Conservation (phyloP, 2,329 filamentous ascomycete species). For the Ceratocystis variospora region DNA sequence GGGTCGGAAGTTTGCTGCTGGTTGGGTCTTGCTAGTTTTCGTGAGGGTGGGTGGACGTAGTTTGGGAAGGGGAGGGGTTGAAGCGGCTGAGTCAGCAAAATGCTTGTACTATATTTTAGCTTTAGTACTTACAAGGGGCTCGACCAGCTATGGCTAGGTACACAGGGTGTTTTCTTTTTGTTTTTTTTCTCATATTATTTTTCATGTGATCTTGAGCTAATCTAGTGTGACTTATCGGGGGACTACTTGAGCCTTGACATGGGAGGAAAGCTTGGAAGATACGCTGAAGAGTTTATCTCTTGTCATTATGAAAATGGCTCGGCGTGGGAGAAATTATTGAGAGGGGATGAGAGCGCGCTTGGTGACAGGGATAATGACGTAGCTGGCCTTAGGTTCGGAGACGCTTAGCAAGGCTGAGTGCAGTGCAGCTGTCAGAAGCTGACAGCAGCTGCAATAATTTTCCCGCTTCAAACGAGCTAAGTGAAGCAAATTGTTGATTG, state of each 20-base stretch:
- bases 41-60: slow-evolving; percentile 4
- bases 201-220: background rate
- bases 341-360: background rate
- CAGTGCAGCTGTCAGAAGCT: background rate
- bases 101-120: background rate
- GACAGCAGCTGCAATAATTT: background rate
- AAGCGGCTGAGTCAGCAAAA: slow-evolving; percentile 1
- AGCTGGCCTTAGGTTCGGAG: background rate
- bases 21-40: background rate
- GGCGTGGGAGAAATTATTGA: background rate
- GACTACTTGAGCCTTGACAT: background rate
- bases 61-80: background rate
- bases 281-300: background rate
- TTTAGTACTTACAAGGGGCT: background rate
- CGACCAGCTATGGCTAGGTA: background rate
- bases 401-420: background rate
- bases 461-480: background rate
- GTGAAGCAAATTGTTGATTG: background rate
- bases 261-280: background rate
- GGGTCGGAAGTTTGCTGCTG: background rate
- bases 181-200: background rate
- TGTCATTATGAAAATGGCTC: background rate
- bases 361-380: slow-evolving; percentile 8
- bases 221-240: background rate
- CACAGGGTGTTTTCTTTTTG: background rate